A percentile compares a stretch with the other conserved stretches of the same genome.
These are phyloP conservation scores for Cladosporium colombiae DNA, from an alignment of 2,329 filamentous ascomycete species.

Conservation along the genomic window DNA sequence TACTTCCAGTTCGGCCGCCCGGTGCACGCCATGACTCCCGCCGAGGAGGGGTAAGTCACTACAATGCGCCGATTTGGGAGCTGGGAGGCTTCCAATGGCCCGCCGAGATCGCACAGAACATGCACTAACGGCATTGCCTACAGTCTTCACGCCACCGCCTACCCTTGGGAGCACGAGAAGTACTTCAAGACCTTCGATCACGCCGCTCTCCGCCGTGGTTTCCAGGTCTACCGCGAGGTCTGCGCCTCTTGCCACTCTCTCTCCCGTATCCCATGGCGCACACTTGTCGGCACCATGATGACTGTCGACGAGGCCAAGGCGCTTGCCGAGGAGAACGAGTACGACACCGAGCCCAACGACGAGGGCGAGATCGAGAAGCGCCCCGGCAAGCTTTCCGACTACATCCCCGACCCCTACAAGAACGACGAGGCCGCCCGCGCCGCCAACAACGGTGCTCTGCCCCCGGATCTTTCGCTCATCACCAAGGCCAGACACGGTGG, in stretches of 20 bases:
- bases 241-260: conserved; percentile 98
- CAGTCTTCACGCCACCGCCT: conserved; percentile 87
- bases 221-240: conserved; percentile 99
- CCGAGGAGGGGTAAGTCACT: conserved; percentile 91
- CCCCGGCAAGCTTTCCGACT: conserved; percentile 97
- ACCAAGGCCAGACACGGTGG: conserved; percentile 97
- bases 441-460: conserved; percentile 96
- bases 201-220: conserved; percentile 95
- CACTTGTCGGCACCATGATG: conserved; percentile 85
- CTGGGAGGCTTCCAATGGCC: conserved; percentile 5
- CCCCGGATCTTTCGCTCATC: conserved; percentile 95
- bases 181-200: conserved; percentile 97
- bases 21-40: conserved; percentile 84
- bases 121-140: conserved; percentile 19
- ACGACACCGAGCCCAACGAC: conserved; percentile 96
- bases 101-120: conserved; percentile 19
- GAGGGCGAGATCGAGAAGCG: conserved; percentile 98
- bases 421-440: conserved; percentile 98
- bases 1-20: conserved; percentile 92
- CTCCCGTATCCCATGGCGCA: conserved; percentile 87
- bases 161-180: conserved; percentile 94
- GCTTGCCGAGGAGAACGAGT: conserved; percentile 96
- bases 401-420: conserved; percentile 92
- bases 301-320: conserved; percentile 98
- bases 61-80: background rate